Conservation (phyloP, 371 early-diverging fungal genomes). For the Apophysomyces ossiformis region DNA sequence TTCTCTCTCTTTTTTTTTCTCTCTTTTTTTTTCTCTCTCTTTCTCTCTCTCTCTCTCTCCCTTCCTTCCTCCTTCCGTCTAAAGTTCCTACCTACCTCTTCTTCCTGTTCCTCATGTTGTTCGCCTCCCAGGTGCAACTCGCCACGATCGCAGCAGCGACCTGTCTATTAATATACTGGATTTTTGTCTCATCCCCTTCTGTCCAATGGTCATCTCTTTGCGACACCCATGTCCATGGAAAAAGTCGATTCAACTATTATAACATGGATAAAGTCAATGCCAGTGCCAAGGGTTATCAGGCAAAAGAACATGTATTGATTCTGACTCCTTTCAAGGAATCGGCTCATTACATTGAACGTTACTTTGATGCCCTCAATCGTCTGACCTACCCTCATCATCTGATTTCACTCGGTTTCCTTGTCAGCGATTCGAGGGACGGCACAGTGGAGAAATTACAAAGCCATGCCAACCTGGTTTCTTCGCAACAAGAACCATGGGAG, state of each 20-base stretch:
- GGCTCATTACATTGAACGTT: constrained; percentile 60
- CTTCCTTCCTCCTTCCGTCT: not conserved
- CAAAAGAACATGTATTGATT: constrained; percentile 54
- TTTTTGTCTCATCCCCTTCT: constrained; percentile 20
- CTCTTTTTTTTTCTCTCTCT: constrained; percentile 9
- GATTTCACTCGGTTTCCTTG: constrained; percentile 71
- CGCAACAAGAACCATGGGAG: constrained; percentile 26
- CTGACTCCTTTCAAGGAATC: constrained; percentile 73
- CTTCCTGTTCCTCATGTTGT: constrained; percentile 23
- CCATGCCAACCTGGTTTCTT: constrained; percentile 23
- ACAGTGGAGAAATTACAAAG: constrained; percentile 46
- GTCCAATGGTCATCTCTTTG: constrained; percentile 25
- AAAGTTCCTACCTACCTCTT: not conserved
- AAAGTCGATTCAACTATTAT: constrained; percentile 26
- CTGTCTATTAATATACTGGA: constrained; percentile 30
- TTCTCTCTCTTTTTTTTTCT: constrained; percentile 9
- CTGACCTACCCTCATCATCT: constrained; percentile 67
- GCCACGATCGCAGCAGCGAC: constrained; percentile 23
- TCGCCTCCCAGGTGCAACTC: constrained; percentile 30
- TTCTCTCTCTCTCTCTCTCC: constrained; percentile 2
- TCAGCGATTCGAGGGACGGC: constrained; percentile 53
- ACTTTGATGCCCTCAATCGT: constrained; percentile 60
- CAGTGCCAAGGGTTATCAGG: constrained; percentile 17
- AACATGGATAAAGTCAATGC: constrained; percentile 37
- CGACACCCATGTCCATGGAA: constrained; percentile 14